Conservation (phyloP, 2,329 filamentous ascomycete genomes). For the Paraphoma chrysanthemicola region DNA sequence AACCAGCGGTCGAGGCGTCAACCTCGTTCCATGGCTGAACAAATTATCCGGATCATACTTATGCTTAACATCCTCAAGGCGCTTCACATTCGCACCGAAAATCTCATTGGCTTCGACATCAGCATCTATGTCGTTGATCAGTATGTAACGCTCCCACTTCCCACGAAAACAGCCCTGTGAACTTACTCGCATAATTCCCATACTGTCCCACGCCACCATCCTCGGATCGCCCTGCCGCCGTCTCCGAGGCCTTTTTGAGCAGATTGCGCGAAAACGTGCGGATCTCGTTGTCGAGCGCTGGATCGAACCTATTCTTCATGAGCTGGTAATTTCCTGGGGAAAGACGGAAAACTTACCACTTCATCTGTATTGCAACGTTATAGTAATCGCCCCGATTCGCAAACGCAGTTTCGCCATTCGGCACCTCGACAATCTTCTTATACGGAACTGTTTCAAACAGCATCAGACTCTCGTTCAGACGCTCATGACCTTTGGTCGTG, state of each 20-base stretch:
- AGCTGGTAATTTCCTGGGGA: not conserved
- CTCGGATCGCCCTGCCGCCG: slow-evolving; percentile 22
- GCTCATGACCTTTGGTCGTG: slow-evolving; percentile 24
- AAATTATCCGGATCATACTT: slow-evolving; percentile 45
- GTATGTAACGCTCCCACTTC: too few relatives aligned
- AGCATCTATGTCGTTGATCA: slow-evolving; percentile 10
- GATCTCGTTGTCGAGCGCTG: slow-evolving; percentile 31
- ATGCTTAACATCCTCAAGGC: slow-evolving; percentile 40
- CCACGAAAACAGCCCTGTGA: not conserved
- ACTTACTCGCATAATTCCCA: slow-evolving; percentile 41
- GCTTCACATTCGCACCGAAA: slow-evolving; percentile 42
- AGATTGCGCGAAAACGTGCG: slow-evolving; percentile 32
- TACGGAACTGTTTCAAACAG: slow-evolving; percentile 40
- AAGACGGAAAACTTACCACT: slow-evolving; percentile 32
- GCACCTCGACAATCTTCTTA: slow-evolving; percentile 28
- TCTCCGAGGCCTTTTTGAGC: slow-evolving; percentile 33
- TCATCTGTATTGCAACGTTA: slow-evolving; percentile 40
- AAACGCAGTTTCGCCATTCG: slow-evolving; percentile 34
- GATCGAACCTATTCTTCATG: slow-evolving; percentile 28
- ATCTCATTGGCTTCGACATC: slow-evolving; percentile 38
- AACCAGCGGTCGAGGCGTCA: slow-evolving; percentile 27
- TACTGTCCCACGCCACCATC: slow-evolving; percentile 39
- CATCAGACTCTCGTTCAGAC: slow-evolving; percentile 35
- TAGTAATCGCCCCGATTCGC: slow-evolving; percentile 43
- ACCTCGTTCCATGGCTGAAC: slow-evolving; percentile 37